Conservation (phyloP, 352 stramenopile genomes). For the Phytophthora tentaculata region DNA sequence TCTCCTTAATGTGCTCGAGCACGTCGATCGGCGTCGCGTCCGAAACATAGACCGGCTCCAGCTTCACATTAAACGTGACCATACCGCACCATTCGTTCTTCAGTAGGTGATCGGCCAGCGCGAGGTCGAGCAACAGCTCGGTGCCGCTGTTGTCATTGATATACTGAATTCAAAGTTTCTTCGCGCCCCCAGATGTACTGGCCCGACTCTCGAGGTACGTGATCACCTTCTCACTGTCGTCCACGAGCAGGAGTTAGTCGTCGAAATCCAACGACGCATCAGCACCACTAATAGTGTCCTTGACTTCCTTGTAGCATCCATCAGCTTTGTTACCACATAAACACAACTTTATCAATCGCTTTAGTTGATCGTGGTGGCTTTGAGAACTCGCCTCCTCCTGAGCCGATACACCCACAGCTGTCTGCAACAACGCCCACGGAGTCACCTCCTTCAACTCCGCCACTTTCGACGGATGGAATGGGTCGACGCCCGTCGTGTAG, state of each 20-base stretch:
- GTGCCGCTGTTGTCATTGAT: slow-evolving; percentile 87
- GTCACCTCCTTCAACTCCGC: slow-evolving; percentile 56
- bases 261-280: slow-evolving; percentile 62
- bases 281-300: slow-evolving; percentile 66
- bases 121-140: slow-evolving; percentile 72
- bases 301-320: slow-evolving; percentile 77
- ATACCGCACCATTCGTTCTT: slow-evolving; percentile 51
- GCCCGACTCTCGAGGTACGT: slow-evolving; percentile 42
- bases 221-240: slow-evolving; percentile 63
- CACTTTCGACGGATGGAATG: slow-evolving; percentile 71
- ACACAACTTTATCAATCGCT: slow-evolving; percentile 71
- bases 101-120: slow-evolving; percentile 70
- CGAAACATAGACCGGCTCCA: slow-evolving; percentile 82
- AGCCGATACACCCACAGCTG: slow-evolving; percentile 43
- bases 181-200: slow-evolving; percentile 1
- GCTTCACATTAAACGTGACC: slow-evolving; percentile 79
- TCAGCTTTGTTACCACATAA: slow-evolving; percentile 84
- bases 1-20: slow-evolving; percentile 58
- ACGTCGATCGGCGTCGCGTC: slow-evolving; percentile 70
- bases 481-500: slow-evolving; percentile 65
- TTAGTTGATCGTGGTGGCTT: slow-evolving; percentile 48
- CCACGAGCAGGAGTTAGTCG: slow-evolving; percentile 63
- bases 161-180: slow-evolving; percentile 45
- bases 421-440: slow-evolving; percentile 68
- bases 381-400: slow-evolving; percentile 24